Evolutionary conservation across 768 basidiomycete genomes (phyloP), one percentile per base, ranked within the genome.

Genomic region (Cystobasidium ongulense): DNA sequence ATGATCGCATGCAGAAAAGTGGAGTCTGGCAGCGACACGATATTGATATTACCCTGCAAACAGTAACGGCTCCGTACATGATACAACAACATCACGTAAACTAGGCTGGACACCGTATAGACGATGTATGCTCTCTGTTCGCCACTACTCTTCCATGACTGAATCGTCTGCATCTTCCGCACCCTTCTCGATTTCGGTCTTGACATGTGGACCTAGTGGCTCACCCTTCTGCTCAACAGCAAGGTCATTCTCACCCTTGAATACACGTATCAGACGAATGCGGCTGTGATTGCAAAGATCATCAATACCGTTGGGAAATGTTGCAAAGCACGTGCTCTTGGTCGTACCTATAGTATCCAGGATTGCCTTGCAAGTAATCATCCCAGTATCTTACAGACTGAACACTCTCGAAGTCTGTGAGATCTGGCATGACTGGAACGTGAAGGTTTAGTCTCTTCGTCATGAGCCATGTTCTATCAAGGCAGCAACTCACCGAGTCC

Each of bases 391-490:
- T n/a, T 4, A 21, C 31, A 23, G 68, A 71, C 43, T 36, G 46
- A 17, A 59, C 68, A 43, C 68, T 57, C 18, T 71, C 54, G 17
- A 31, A 25, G 4, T 38, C 36, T 1, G 52, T 35, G 18, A 71
- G 53, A 36, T 71, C 68, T 3, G 68, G 68, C 33, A 71, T 31
- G 53, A 71, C 68, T 71, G 68, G 25, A 21, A 15, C 25, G 53
- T 11, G 1, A 11, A 52, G 3, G 10, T 35, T 64, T 25, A 41
- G 38, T 18, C 35, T 15, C 15, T 41, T 7, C 23, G 4, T 25
- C 21, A 15, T 4, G 57, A 61, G 10, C n/a, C 21, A 25, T 61
- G 25, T 5, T 33, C 4, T 15, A 23, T 17, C 7, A 2, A 15
- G 29, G 25, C n/a, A 17, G 2, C 25, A 8, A 61, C 68, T 71